Evolutionary conservation across 371 early-diverging fungal species (phyloP).

Genomic region (Parasitella parasitica): DNA sequence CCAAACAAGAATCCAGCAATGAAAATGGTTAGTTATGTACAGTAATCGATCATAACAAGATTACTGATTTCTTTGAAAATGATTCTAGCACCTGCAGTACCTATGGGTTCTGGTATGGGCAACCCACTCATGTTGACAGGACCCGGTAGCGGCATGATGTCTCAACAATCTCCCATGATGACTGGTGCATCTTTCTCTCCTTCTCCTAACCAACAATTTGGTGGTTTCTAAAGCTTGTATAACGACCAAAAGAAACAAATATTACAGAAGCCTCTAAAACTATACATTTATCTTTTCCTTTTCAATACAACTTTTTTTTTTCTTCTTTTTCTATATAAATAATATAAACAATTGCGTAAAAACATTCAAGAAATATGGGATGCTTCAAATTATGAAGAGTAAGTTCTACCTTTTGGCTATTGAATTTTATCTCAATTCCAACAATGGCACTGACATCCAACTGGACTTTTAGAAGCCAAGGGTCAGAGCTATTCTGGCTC

Average conservation of each 20-base stretch:
- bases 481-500: too few species aligned
- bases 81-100: constrained; percentile 30
- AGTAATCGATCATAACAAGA: not conserved
- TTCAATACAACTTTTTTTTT: not conserved
- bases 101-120: constrained; percentile 56
- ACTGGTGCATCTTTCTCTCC: constrained; percentile 34
- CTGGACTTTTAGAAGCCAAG: too few species aligned
- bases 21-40: constrained; percentile 40
- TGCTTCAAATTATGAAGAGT: not conserved
- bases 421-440: too few species aligned
- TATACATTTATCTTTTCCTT: not conserved
- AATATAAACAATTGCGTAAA: too few species aligned
- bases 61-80: not conserved
- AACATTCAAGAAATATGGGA: too few species aligned
- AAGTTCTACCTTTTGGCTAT: too few species aligned
- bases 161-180: constrained; percentile 50
- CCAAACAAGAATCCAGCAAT: constrained; percentile 28
- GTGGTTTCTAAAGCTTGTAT: constrained; percentile 13
- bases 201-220: constrained; percentile 21
- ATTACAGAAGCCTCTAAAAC: not conserved
- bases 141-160: constrained; percentile 31
- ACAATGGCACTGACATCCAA: too few species aligned
- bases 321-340: not conserved
- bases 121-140: constrained; percentile 68
- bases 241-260: not conserved